Base-by-base conservation (phyloP, 352 stramenopile species). In the Globisporangium spiculum region DNA sequence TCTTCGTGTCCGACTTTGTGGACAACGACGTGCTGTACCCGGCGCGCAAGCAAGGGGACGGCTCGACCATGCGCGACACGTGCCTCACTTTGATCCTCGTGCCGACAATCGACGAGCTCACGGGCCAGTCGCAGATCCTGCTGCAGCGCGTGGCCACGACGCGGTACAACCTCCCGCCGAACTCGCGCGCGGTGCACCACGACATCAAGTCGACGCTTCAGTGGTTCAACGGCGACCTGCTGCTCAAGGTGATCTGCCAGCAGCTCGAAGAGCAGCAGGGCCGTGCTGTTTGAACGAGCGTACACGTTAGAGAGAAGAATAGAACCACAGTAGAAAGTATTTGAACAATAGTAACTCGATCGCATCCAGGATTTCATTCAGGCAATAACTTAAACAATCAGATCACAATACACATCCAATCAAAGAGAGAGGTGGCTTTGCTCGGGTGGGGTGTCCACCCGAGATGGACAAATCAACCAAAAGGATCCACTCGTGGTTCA, bases 151-250 rank as follows among this genome's bases (percentile, higher is more conserved):
- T 87, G 38, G 71, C 67, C 41, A 72, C 77, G 4, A 79, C 77
- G 52, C 77, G 77, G 16, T 89, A 89, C 73, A 84, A 83, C 56
- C 62, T 86, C 20, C 72, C 74, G 34, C 80, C 81, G 10, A 80
- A 75, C 59, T 81, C 81, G 27, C 67, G 69, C 1, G 66, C 69
- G 16, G 50, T 89, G 65, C 79, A 87, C 63, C 67, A 75, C 56
- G 81, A 89, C 66, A 69, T 89, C 60, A 70, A 77, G 44, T 80
- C 77, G 22, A 76, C 77, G 44, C 52, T 80, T 38, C 70, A 80
- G n/a, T 84, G 80, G 71, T 65, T 86, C 65, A 89, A 89, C 58
- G 81, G 81, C 46, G 81, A 89, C 68, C 58, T 89, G 59, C 71
- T 83, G 60, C 85, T 86, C 71, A 76, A 83, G 63, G 78, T 89